Evolutionary conservation across 352 stramenopile species (phyloP).

Genomic region (Phytophthora multivora): DNA sequence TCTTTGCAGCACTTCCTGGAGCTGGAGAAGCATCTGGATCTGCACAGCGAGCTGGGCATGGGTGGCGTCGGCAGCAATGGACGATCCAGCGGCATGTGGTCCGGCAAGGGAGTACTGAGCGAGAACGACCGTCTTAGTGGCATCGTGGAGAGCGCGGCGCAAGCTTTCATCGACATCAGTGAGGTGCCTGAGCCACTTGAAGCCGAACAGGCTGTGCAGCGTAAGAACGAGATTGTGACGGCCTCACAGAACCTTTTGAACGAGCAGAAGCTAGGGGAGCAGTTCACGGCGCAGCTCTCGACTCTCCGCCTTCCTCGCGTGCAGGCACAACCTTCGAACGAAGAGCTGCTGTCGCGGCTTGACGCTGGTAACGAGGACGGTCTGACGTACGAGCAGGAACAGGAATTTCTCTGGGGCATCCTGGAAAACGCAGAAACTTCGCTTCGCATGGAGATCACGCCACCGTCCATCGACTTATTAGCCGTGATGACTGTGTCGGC

Average conservation of each 20-base stretch:
- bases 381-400: conserved; percentile 62
- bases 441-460: conserved; percentile 55
- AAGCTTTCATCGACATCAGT: conserved; percentile 86
- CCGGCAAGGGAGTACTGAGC: conserved; percentile 61
- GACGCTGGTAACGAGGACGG: conserved; percentile 49
- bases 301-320: conserved; percentile 46
- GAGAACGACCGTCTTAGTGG: conserved; percentile 79
- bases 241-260: conserved; percentile 51
- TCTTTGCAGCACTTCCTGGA: conserved; percentile 84
- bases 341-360: conserved; percentile 55
- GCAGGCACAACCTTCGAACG: conserved; percentile 34
- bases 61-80: conserved; percentile 46
- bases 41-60: conserved; percentile 53
- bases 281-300: conserved; percentile 54
- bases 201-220: conserved; percentile 73
- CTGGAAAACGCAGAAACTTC: conserved; percentile 51
- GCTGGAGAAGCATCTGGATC: conserved; percentile 78
- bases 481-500: conserved; percentile 64
- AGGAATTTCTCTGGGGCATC: conserved; percentile 51
- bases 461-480: conserved; percentile 63
- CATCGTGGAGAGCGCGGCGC: conserved; percentile 77
- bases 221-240: conserved; percentile 77
- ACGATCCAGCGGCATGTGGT: conserved; percentile 51
- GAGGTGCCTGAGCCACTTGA: conserved; percentile 82
- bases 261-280: conserved; percentile 58